Conservation (phyloP, 306 rosid genomes). For the Dalbergia cultrata region DNA sequence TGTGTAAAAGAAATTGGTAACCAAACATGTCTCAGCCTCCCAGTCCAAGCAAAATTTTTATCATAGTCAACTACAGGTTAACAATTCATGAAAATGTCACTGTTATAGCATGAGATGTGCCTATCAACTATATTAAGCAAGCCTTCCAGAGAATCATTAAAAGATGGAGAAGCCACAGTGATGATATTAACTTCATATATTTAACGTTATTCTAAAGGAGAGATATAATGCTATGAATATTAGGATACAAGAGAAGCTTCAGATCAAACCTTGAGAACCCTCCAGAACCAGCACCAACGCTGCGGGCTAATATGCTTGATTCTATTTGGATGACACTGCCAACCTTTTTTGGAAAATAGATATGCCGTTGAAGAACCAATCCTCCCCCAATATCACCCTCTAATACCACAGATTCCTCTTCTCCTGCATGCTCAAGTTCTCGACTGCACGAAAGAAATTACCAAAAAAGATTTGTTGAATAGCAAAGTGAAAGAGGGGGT, state of each 20-base stretch:
- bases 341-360: constrained; percentile 64
- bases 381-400: constrained; percentile 97
- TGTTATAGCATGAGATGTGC: neutral
- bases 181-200: constrained; percentile 2
- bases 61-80: no score
- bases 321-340: constrained; percentile 61
- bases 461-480: constrained; percentile 19
- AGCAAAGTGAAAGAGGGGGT: constrained; percentile 1
- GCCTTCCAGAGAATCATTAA: neutral
- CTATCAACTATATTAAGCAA: neutral
- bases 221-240: constrained; percentile 24
- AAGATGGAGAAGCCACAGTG: neutral
- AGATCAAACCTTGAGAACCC: constrained; percentile 91
- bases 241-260: constrained; percentile 27
- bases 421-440: constrained; percentile 73
- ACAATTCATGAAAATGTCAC: no score
- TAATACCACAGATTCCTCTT: constrained; percentile 69
- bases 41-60: no score
- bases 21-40: no score
- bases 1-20: no score
- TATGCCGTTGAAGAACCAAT: constrained; percentile 72
- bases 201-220: neutral
- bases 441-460: constrained; percentile 59
- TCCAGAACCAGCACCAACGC: constrained; percentile 96
- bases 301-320: constrained; percentile 79